Base-by-base conservation (phyloP, 352 stramenopile genomes). In the Halophytophthora polymorphica region DNA sequence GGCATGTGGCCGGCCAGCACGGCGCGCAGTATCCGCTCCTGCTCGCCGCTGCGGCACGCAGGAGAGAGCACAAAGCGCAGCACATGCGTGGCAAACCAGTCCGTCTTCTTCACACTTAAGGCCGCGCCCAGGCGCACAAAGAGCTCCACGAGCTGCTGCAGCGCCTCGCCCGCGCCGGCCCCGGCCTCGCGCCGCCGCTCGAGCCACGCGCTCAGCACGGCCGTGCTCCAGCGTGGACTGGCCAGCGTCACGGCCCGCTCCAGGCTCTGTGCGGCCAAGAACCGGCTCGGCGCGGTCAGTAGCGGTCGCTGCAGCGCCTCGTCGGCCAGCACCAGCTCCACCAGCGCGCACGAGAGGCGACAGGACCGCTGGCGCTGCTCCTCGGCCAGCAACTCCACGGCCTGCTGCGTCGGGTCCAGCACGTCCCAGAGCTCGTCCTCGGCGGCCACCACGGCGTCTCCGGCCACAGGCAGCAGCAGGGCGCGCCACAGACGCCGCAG, bases 21-120 rank as follows among this genome's bases (percentile, higher is more conserved):
- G 17, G 42, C 22, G 13, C 54, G 42, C 18, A 87, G 43, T 37
- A 64, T 35, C 13, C 31, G 28, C 43, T 69, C 57, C 47, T 67
- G 67, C 45, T 66, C 40, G 45, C 51, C 45, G 50, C 45, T 44
- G 45, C 64, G 51, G 36, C 59, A 69, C 22, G 66, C 58, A 51
- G 56, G 33, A 18, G 67, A 72, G 45, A 88, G 51, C 12, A 82
- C 50, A 35, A 83, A 85, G 40, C 53, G 61, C 31, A 90, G 59
- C 34, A 90, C 50, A 51, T 94, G 83, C 38, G 66, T 66, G 22
- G 66, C 38, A 59, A 94, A 94, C 83, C 83, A 93, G 55, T 85
- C 74, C 23, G 76, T 73, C 49, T 86, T 82, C 57, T 81, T 85
- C 38, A 76, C 49, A 61, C 58, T 87, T 48, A 88, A 69, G 42